Evolutionary conservation across 495 filamentous ascomycete species (phyloP).

Genomic region (Penicillium roqueforti): DNA sequence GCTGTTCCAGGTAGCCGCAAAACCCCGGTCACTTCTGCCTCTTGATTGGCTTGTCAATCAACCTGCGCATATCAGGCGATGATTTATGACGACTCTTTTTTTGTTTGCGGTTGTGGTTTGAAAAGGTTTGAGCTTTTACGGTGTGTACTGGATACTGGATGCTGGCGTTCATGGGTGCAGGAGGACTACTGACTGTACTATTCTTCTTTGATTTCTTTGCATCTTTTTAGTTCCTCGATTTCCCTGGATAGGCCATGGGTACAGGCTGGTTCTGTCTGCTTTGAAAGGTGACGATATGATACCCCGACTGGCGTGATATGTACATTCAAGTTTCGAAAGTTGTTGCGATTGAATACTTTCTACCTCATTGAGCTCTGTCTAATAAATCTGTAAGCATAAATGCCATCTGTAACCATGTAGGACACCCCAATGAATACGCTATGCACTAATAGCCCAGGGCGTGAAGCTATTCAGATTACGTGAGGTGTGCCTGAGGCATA

Average conservation of each 20-base stretch:
- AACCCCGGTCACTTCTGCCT: slow-evolving; percentile 14
- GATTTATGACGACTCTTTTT: slow-evolving; percentile 18
- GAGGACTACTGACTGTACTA: slow-evolving; percentile 2
- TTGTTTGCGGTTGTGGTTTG: not conserved
- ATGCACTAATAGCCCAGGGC: not conserved
- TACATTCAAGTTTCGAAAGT: slow-evolving; percentile 8
- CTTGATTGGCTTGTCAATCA: not conserved
- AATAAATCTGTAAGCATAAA: not conserved
- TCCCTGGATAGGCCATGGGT: slow-evolving; percentile 7
- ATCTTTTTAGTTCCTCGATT: slow-evolving; percentile 3
- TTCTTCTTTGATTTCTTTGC: slow-evolving; percentile 6
- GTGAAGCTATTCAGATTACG: slow-evolving; percentile 12
- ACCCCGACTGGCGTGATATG: slow-evolving; percentile 20
- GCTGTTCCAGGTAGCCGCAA: slow-evolving; percentile 28
- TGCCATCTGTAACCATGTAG: not conserved
- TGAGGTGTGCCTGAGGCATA: slow-evolving; percentile 19
- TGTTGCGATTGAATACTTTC: slow-evolving; percentile 4
- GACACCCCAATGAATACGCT: not conserved
- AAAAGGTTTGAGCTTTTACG: slow-evolving; percentile 3
- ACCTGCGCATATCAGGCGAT: slow-evolving; percentile 2
- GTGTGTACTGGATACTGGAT: slow-evolving; percentile 5
- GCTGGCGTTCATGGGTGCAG: slow-evolving; percentile 18
- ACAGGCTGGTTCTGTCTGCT: slow-evolving; percentile 22
- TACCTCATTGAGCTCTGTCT: not conserved
- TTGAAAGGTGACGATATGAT: slow-evolving; percentile 28